Evolutionary conservation across 495 filamentous ascomycete genomes (phyloP).

Genomic region (Aspergillus indologenus): DNA sequence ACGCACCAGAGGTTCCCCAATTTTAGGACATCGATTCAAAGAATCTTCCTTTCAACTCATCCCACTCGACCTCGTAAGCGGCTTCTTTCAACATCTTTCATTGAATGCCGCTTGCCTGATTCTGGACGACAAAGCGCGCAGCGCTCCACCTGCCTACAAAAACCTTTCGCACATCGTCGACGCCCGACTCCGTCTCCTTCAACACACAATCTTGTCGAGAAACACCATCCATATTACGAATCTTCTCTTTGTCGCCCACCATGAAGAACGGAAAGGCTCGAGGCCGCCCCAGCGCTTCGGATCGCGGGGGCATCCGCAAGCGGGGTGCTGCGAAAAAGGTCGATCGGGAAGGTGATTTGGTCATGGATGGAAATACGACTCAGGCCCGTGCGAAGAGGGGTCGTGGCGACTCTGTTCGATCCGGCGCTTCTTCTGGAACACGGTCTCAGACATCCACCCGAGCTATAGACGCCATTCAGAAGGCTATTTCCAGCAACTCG

Average conservation of each 20-base stretch:
- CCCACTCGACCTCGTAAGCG: neutral
- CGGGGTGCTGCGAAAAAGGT: slow-evolving; percentile 49
- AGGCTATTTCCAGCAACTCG: slow-evolving; percentile 38
- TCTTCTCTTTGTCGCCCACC: slow-evolving; percentile 16
- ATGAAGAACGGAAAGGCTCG: slow-evolving; percentile 39
- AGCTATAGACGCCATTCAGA: slow-evolving; percentile 37
- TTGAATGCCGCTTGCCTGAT: slow-evolving; percentile 25
- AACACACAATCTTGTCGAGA: neutral
- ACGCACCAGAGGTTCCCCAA: neutral
- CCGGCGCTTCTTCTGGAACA: slow-evolving; percentile 16
- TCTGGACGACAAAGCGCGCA: slow-evolving; percentile 26
- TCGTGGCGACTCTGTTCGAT: slow-evolving; percentile 37
- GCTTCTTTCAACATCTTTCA: slow-evolving; percentile 1
- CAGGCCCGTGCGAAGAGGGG: slow-evolving; percentile 36
- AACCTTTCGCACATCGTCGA: slow-evolving; percentile 5
- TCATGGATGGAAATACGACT: slow-evolving; percentile 60
- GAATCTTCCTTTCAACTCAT: neutral
- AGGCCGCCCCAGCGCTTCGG: slow-evolving; percentile 30
- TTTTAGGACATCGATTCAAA: neutral
- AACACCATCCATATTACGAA: slow-evolving; percentile 5
- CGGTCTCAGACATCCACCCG: slow-evolving; percentile 29
- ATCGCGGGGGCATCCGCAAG: slow-evolving; percentile 72
- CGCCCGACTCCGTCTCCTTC: slow-evolving; percentile 8
- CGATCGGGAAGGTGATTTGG: slow-evolving; percentile 80
- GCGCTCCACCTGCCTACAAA: slow-evolving; percentile 22